Evolutionary conservation across 371 early-diverging fungal species (phyloP), one percentile per base, ranked within the genome.

Genomic region (Mortierella sp.): DNA sequence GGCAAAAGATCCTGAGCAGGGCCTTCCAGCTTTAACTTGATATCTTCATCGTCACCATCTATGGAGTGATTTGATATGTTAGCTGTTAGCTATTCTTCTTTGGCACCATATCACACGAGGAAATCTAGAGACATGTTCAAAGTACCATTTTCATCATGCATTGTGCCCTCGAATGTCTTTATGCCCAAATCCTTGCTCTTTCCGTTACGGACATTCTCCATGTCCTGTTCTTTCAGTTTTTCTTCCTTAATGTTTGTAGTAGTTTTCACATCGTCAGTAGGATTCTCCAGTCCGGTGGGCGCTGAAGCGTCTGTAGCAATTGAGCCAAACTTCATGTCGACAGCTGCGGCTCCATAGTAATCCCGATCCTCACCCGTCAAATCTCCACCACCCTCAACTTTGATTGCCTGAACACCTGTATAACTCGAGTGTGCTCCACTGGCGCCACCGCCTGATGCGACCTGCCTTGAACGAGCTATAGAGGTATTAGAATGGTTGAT

Each of bases 271-370:
- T 74, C 79, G 0, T 63, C 68, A n/a, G 54, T 65, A 22, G 70
- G 66, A 30, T 40, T 74, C 60, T 66, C 66, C 45, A 79, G 35
- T 60, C 81, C 81, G n/a, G 81, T 81, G 1, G 81, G 81, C 20
- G 28, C 75, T 14, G 81, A 81, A 20, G 81, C 81, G 59, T 81
- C 81, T n/a, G 73, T 68, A 3, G 75, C 45, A 2, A 60, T 61
- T 12, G 81, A 69, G 18, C 81, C 81, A 73, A 81, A 81, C 64
- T 81, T 81, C 81, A 81, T 72, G 40, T 81, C 81, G 1, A 81
- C 73, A 4, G 76, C 72, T 16, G 73, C 75, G 37, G 70, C 73
- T 6, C 81, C 81, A 55, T 81, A 81, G 22, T 75, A 78, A 20
- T 73, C 78, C 45, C 62, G 81, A 66, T 72, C 81, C 37, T 75